Base-by-base conservation (phyloP, 2,329 filamentous ascomycete species). In the Fusarium sp. region DNA sequence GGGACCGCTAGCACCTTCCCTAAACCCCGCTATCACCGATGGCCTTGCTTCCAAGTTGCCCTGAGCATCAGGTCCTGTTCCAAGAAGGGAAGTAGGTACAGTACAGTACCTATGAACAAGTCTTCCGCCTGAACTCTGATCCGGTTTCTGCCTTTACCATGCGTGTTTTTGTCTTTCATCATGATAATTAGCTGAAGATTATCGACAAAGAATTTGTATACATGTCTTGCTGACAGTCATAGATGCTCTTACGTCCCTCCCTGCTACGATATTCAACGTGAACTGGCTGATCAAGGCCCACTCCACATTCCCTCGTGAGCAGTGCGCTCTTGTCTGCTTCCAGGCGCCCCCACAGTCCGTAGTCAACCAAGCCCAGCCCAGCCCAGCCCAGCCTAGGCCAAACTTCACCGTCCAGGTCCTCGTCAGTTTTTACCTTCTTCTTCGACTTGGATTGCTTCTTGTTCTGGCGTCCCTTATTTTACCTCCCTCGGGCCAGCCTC, bases 321-420 rank as follows among this genome's bases (percentile, higher is more conserved):
- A 44, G 60, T 26, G 40, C 45, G 34, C 44, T 47, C 31, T 49
- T 28, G 42, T 26, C 52, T 65, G 51, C 51, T 52, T 58, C 38
- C 39, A 43, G 42, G 21, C 47, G 62, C 38, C 56, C 65, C 65
- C 50, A 46, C 60, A 42, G 36, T 43, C 57, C 62, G 68, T 70
- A 58, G 56, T 65, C 57, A 59, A 65, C 51, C 40, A 65, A 65
- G 57, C 57, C 65, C 65, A 73, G 70, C 65, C 65, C 65, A 73
- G 70, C 65, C 70, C 61, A 67, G 73, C 74, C 69, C 61, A 65
- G 69, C 59, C 71, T 57, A 71, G 68, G 62, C 65, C 70, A 74
- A 73, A 74, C 65, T 74, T 70, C 72, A 73, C 68, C 70, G 72
- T 73, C 67, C 62, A 70, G 67, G 68, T 70, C 61, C 55, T 61